Evolutionary conservation across 2,329 filamentous ascomycete genomes (phyloP).

Genomic region (Chaetomiaceae sp.): DNA sequence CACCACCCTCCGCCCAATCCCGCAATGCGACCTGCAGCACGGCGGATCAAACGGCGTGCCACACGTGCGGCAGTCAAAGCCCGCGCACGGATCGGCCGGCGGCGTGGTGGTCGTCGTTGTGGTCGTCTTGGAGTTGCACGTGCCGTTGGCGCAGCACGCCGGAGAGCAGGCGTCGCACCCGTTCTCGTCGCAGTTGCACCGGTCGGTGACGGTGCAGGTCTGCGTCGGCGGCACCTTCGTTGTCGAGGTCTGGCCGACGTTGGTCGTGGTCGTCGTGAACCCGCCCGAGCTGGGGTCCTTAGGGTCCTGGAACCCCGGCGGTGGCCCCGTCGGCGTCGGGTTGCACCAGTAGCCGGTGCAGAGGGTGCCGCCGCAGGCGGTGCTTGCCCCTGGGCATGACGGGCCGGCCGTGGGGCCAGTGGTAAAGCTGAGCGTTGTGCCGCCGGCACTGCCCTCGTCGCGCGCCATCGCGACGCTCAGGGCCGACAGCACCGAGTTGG

Average conservation of each 20-base stretch:
- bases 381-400: too few species aligned
- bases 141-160: not conserved
- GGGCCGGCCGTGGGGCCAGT: too few species aligned
- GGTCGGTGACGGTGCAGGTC: not conserved
- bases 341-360: too few species aligned
- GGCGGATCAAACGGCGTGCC: not conserved
- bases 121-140: not conserved
- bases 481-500: too few species aligned
- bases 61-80: not conserved
- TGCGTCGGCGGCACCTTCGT: not conserved
- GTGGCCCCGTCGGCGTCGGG: too few species aligned
- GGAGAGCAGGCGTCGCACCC: not conserved
- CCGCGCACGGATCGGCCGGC: not conserved
- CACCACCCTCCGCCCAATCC: too few species aligned
- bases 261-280: not conserved
- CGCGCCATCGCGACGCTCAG: too few species aligned
- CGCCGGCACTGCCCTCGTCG: too few species aligned
- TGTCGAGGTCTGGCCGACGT: not conserved
- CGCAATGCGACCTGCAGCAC: not conserved
- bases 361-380: too few species aligned
- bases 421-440: too few species aligned
- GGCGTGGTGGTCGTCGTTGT: not conserved
- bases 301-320: too few species aligned
- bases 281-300: too few species aligned
- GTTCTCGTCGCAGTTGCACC: not conserved